Evolutionary conservation across 108 stramenopile species (phyloP), one percentile per base, ranked within the genome.

Genomic region (Nannochloropsis granulata): DNA sequence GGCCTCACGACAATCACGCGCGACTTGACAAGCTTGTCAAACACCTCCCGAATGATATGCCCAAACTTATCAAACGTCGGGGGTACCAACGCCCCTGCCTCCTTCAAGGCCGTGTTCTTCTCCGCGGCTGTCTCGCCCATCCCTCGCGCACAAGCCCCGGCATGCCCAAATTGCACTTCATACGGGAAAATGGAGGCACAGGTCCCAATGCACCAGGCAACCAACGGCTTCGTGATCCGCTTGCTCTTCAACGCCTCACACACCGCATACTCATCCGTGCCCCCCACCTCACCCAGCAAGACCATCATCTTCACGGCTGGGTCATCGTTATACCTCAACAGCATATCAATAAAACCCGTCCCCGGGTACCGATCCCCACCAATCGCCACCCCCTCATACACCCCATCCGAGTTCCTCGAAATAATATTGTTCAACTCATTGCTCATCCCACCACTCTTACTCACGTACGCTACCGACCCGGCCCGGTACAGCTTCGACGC

Each of bases 391-490:
- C 95, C 95, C 83, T 96, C 95, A 82, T 92, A 95, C 26, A 96
- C 95, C 14, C 95, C 95, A 86, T 96, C 92, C 21, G 93, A 90
- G 81, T 93, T 93, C 81, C 92, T 87, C 43, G 93, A 90, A 86
- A 96, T 94, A 84, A 96, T 93, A 86, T 95, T 95, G 91, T 96
- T 96, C 78, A 96, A 88, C 86, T 96, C 95, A 84, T 96, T 96
- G 43, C 93, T 93, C 92, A 96, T 93, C 44, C 95, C 94, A 24
- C 95, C 95, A 44, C 91, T 92, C 92, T 94, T 94, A 34, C 93
- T 93, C n/a, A 96, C 95, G 85, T 96, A 96, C 12, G 93, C 93
- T 43, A 96, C 95, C 10, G 92, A 93, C 12, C 93, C 95, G 23
- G 94, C 92, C 24, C 94, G 89, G 71, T 94, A 92, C 14, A 96